phyloP scores from a whole-genome alignment of 192 early-diverging fungal genomes.

The Pilobolus umbonatus region DNA sequence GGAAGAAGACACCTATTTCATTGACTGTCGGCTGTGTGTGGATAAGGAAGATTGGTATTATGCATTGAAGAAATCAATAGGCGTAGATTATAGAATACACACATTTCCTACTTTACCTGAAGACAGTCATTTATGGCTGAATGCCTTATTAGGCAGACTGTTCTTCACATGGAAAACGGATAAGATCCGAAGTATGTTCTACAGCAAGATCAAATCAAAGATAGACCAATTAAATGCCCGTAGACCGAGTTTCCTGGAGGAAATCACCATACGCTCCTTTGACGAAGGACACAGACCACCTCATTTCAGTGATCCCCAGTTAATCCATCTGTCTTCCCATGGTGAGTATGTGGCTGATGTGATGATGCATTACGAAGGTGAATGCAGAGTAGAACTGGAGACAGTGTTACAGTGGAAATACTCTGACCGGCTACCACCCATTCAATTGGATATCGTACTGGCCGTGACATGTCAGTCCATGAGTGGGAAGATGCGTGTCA shows the following conservation, averaged over 20 bases:
- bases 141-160: conserved; percentile 74
- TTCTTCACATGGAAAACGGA: conserved; percentile 71
- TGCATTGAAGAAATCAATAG: conserved; percentile 60
- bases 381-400: conserved; percentile 74
- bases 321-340: conserved; percentile 58
- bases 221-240: conserved; percentile 61
- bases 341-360: conserved; percentile 74
- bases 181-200: conserved; percentile 50
- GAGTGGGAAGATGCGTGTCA: conserved; percentile 72
- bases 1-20: conserved; percentile 51
- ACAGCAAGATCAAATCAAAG: conserved; percentile 62
- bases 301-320: conserved; percentile 69
- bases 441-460: conserved; percentile 75
- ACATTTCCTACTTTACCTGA: conserved; percentile 33
- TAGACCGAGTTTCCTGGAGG: conserved; percentile 68
- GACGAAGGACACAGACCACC: conserved; percentile 76
- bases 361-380: conserved; percentile 75
- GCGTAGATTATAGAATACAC: conserved; percentile 52
- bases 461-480: conserved; percentile 69
- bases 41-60: conserved; percentile 95
- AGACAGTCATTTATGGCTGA: conserved; percentile 62
- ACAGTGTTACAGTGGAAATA: conserved; percentile 44
- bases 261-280: conserved; percentile 76
- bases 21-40: conserved; percentile 55
- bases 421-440: conserved; percentile 40